Evolutionary conservation across 805 yeast genomes (phyloP).

Genomic region (Schwanniomyces vanrijiae): DNA sequence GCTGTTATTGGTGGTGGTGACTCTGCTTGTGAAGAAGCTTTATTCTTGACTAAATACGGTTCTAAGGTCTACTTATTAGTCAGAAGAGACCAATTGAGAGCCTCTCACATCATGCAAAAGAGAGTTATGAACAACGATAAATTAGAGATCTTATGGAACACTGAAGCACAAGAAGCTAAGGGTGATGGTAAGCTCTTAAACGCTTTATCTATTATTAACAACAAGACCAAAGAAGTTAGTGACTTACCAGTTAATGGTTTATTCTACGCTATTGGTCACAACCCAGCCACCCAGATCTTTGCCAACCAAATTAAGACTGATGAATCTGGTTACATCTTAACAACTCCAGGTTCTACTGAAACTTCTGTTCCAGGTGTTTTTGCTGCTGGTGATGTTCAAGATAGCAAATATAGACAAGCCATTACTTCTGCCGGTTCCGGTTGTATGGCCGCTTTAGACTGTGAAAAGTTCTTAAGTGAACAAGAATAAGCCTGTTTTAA

Average conservation of each 20-base stretch:
- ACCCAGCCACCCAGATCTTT: conserved; percentile 88
- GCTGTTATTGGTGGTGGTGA: conserved; percentile 99
- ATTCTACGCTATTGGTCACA: conserved; percentile 97
- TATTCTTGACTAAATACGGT: conserved; percentile 95
- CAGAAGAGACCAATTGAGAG: conserved; percentile 92
- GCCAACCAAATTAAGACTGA: conserved; percentile 78
- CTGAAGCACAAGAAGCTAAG: conserved; percentile 82
- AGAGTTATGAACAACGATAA: conserved; percentile 82
- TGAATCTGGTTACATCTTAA: conserved; percentile 83
- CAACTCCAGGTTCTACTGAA: conserved; percentile 83
- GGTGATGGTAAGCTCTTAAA: conserved; percentile 88
- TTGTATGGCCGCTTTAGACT: conserved; percentile 98
- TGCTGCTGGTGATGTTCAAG: conserved; percentile 99
- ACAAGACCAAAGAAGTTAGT: conserved; percentile 62
- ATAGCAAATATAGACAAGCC: conserved; percentile 95
- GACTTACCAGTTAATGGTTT: conserved; percentile 85
- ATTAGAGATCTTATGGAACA: conserved; percentile 86
- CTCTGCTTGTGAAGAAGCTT: conserved; percentile 99
- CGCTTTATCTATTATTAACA: conserved; percentile 65
- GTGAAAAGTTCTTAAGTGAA: conserved; percentile 80
- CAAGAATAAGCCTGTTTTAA: conserved; percentile 13
- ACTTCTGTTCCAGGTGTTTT: conserved; percentile 90
- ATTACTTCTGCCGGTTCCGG: conserved; percentile 99
- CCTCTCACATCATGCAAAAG: conserved; percentile 95
- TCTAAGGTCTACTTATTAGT: conserved; percentile 92